Base-by-base conservation (phyloP, 140 eudicot genomes). In the Senecio squalidus region DNA sequence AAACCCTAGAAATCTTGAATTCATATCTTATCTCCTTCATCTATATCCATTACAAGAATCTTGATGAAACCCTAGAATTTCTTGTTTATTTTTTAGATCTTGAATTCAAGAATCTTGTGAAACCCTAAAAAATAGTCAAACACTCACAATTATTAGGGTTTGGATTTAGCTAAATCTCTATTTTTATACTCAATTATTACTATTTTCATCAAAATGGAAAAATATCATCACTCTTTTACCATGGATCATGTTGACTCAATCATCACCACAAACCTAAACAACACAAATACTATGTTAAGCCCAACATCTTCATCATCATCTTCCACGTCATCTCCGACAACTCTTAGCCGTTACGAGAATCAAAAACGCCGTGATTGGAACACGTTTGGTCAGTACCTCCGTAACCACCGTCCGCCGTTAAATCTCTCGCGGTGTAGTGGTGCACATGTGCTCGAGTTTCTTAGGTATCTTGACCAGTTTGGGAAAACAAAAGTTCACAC, bases 361-460 rank as follows among this genome's bases (percentile, higher is more conserved):
- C 88, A 81, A 36, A 77, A 77, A 48, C 78, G 83, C 48, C 77
- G 88, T 29, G 88, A 81, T 66, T 81, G 88, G 88, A 81, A 81
- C 81, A 77, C 88, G 6, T 81, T 81, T 47, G 77, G 88, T 9
- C 88, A 81, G 70, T 81, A 74, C 74, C 74, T 81, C 65, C 66
- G 74, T 2, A 77, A 81, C 78, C 88, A 81, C 64, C 69, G 88
- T 7, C 88, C 88, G 6, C 81, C 88, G 25, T 74, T 81, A 11
- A 27, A 41, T 5, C 84, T 81, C 2, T 29, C 74, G 30, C 57
- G 79, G 43, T 81, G 88, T 71, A 77, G 76, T 50, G 82, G 88
- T 53, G 82, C 79, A 41, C 78, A 81, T 43, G 84, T 81, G 6
- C 79, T 81, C 11, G 88, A 81, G 28, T 81, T 81, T 40, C 68